Conservation (phyloP, 768 basidiomycete species). For the Collybia mongolica region DNA sequence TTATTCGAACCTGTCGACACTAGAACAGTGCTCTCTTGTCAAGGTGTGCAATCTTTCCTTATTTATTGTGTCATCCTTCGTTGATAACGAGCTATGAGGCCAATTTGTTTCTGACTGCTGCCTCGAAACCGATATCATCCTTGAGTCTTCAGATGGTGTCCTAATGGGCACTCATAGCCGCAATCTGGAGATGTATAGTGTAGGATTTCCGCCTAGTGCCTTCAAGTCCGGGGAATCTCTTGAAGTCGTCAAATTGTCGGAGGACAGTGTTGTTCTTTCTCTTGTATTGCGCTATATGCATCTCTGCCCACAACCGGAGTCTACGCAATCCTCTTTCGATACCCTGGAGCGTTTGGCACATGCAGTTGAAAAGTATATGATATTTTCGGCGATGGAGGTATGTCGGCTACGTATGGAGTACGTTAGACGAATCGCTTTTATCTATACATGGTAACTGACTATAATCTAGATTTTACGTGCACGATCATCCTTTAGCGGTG, state of each 20-base stretch:
- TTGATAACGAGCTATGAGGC: too few relatives aligned
- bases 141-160: conserved; percentile 3
- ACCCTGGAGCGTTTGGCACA: conserved; percentile 13
- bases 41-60: too few relatives aligned
- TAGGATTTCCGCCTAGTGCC: conserved; percentile 1
- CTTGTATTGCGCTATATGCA: conserved; percentile 20
- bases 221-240: not conserved
- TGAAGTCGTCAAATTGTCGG: conserved; percentile 5
- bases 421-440: not conserved
- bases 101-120: not conserved
- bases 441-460: not conserved
- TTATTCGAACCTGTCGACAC: too few relatives aligned
- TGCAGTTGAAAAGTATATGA: conserved; percentile 22
- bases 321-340: conserved; percentile 6
- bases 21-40: too few relatives aligned
- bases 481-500: not conserved
- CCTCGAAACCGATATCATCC: not conserved
- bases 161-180: conserved; percentile 2
- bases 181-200: conserved; percentile 5
- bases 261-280: conserved; percentile 8
- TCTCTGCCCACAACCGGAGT: conserved; percentile 17
- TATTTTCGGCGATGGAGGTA: conserved; percentile 17
- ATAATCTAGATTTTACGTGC: not conserved
- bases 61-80: too few relatives aligned
- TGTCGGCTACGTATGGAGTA: conserved; percentile 15